These are phyloP conservation scores for Botrytis squamosa DNA, from an alignment of 2,329 filamentous ascomycete genomes.

Conservation along the genomic window DNA sequence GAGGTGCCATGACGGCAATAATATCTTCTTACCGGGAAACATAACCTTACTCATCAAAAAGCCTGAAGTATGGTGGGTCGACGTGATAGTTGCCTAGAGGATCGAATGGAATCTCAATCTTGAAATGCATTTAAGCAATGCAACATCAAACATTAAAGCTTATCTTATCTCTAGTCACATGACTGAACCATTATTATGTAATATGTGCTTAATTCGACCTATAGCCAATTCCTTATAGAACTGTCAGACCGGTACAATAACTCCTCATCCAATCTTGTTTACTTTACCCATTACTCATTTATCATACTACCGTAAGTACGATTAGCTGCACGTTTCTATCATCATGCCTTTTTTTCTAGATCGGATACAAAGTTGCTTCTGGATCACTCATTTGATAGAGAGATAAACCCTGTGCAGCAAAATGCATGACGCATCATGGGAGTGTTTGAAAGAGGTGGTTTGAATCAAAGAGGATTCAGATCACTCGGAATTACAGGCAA, in stretches of 20 bases:
- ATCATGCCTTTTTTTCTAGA: not conserved
- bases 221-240: not conserved
- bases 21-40: not conserved
- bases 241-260: not conserved
- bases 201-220: not conserved
- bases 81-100: constrained; percentile 10
- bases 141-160: not conserved
- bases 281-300: not conserved
- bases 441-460: not conserved
- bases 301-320: not conserved
- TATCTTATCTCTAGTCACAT: constrained; percentile 7
- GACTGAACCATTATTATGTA: not conserved
- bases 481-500: not conserved
- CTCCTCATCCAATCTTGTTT: not conserved
- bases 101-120: not conserved
- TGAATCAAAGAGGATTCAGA: too few relatives aligned
- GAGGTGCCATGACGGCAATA: constrained; percentile 37
- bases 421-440: not conserved
- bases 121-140: not conserved
- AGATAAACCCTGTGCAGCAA: not conserved
- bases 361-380: not conserved
- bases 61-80: not conserved
- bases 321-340: not conserved
- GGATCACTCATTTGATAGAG: not conserved
- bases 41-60: constrained; percentile 5